Evolutionary conservation across 192 early-diverging fungal genomes (phyloP).

Genomic region (Coemansia sp.): DNA sequence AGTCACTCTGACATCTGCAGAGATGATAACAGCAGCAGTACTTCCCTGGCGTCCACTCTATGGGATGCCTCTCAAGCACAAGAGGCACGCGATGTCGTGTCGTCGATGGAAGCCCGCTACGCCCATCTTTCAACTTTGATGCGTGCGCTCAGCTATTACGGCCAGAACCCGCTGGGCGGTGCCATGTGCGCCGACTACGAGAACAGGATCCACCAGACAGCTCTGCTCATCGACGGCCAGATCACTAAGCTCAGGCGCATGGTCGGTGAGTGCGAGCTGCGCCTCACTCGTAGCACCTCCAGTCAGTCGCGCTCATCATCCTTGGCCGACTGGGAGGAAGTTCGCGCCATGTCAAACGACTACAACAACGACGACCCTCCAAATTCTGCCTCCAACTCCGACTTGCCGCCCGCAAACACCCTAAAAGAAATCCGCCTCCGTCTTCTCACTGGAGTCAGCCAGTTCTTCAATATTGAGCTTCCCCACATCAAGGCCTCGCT

Average conservation of each 20-base stretch:
- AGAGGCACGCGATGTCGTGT: slow-evolving; percentile 31
- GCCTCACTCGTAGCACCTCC: slow-evolving; percentile 3
- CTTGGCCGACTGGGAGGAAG: slow-evolving; percentile 20
- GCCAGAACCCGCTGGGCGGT: slow-evolving; percentile 46
- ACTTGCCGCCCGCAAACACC: slow-evolving; percentile 21
- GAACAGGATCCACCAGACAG: slow-evolving; percentile 49
- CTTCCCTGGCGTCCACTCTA: not conserved
- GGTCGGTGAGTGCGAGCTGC: slow-evolving; percentile 16
- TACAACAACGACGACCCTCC: not conserved
- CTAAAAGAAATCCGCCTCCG: slow-evolving; percentile 26
- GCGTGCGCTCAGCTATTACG: slow-evolving; percentile 14
- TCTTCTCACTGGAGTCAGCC: slow-evolving; percentile 39
- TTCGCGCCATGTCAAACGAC: slow-evolving; percentile 6
- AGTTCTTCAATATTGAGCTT: slow-evolving; percentile 27
- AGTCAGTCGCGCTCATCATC: slow-evolving; percentile 11
- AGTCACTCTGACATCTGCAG: not conserved
- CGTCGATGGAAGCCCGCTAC: slow-evolving; percentile 28
- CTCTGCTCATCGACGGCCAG: slow-evolving; percentile 43
- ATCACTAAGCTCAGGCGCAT: slow-evolving; percentile 29
- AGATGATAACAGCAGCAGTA: not conserved
- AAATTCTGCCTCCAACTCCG: not conserved
- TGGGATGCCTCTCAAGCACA: slow-evolving; percentile 18
- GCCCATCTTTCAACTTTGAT: slow-evolving; percentile 26
- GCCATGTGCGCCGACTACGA: slow-evolving; percentile 48
- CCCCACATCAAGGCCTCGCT: slow-evolving; percentile 31